Conservation (phyloP, 2,329 filamentous ascomycete species). For the Colletotrichum sp. region DNA sequence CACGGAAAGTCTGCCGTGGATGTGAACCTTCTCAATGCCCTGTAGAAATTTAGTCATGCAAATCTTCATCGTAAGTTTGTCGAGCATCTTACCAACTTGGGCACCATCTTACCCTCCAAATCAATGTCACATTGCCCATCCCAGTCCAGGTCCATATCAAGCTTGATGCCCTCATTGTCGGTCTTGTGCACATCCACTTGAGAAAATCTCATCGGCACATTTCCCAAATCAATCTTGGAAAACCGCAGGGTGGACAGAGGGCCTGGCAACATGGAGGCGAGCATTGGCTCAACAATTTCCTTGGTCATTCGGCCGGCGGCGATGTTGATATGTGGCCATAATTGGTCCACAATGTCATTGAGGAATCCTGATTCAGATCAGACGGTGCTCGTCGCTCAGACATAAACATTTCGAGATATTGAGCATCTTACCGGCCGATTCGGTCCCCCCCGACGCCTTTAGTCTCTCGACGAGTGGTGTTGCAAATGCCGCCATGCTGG, state of each 20-base stretch:
- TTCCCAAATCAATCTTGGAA: conserved; percentile 49
- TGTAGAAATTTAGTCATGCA: conserved; percentile 23
- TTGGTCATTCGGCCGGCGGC: conserved; percentile 49
- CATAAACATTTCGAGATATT: not conserved
- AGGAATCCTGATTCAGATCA: conserved; percentile 40
- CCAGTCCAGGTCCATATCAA: conserved; percentile 53
- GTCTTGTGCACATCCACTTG: conserved; percentile 51
- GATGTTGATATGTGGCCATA: conserved; percentile 55
- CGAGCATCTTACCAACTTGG: conserved; percentile 40
- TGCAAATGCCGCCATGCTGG: conserved; percentile 33
- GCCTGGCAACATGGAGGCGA: conserved; percentile 48
- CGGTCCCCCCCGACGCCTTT: conserved; percentile 43
- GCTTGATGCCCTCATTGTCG: conserved; percentile 47
- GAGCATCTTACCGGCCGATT: conserved; percentile 36
- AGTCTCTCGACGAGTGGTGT: conserved; percentile 39
- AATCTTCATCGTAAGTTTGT: not conserved
- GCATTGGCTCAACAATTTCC: conserved; percentile 52
- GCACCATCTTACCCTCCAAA: conserved; percentile 44
- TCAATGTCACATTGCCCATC: conserved; percentile 52
- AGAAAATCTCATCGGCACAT: conserved; percentile 42
- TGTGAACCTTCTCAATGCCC: conserved; percentile 49
- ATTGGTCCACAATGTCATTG: conserved; percentile 50
- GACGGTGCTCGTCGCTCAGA: not conserved
- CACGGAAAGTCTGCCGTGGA: conserved; percentile 48
- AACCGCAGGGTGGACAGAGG: conserved; percentile 48